Base-by-base conservation (phyloP, 805 yeast genomes). In the Kluyveromyces siamensis region DNA sequence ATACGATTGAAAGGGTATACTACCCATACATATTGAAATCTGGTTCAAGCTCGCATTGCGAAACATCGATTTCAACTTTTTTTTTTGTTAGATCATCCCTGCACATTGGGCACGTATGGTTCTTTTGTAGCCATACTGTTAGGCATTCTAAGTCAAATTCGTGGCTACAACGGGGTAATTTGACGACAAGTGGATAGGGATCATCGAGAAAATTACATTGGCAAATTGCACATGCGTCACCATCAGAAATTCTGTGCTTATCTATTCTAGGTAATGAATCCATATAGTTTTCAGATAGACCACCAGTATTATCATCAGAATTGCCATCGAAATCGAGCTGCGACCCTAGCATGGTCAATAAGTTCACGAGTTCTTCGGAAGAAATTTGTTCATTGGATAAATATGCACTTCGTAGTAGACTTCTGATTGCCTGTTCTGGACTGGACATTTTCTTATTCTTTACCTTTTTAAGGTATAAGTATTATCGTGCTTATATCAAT, bases 81-180 rank as follows among this genome's bases (percentile, higher is more conserved):
- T 69, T 77, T 46, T 72, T 76, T 18, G 77, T 62, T 25, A 90
- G 78, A 59, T 88, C 83, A 51, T 76, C 79, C 54, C 98, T 73
- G 61, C 97, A 91, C 58, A 91, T 65, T 0, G 98, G 98, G 60
- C 98, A 90, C 0, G 87, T 83, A 1, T 76, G 70, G 56, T 84
- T 80, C 46, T 80, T 70, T 53, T 79, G 77, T 46, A 91, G 71
- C 98, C 98, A 90, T 0, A 95, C 93, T 0, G 84, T 83, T 37
- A 91, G 81, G 63, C 97, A 90, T 55, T 91, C 97, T 54, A 89
- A 71, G 62, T 90, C 98, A 65, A 86, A 90, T 40, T 74, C 74
- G 64, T 90, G 98, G 38, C 73, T 72, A 65, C 98, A 90, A 2
- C 83, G 83, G 6, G 84, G 83, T 25, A 90, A 71, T 55, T 75